Evolutionary conservation across 305 asterid genomes (phyloP), one percentile per base, ranked within the genome.

Genomic region (Caryopteris hybrid): DNA sequence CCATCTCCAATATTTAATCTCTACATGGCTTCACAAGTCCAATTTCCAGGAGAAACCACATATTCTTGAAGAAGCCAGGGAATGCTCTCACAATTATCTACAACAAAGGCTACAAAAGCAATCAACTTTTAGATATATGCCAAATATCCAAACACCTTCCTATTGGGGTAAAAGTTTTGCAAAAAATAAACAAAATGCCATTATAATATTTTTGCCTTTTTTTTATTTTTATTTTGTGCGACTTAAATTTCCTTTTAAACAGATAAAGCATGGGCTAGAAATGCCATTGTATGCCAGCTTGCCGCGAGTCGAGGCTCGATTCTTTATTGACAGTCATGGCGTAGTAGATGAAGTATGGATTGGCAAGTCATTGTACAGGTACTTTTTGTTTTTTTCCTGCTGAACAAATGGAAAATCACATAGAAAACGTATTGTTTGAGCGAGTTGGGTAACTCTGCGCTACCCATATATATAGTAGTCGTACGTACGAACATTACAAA

Each of bases 1-100:
- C 57, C 83, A 1, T 72, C 87, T 29, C 68, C 80, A 14, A 74
- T 84, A 20, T 71, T 43, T 38, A 84, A 79, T 72, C 79, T 79
- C 1, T 79, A 72, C 42, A 74, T 83, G 29, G 83, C 80, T 67
- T 74, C 80, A 4, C 83, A 83, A 25, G 67, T 80, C 11, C 25
- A 39, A n/a, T 74, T 77, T 29, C 78, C 78, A 2, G 76, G 76
- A n/a, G 85, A 77, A 22, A 52, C 34, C 9, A n/a, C n/a, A n/a
- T n/a, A 47, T 77, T 2, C 78, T 80, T 62, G 74, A 57, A 48
- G 65, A 70, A 23, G 85, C 82, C 29, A 74, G 29, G n/a, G 42
- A 71, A 0, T 77, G 70, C 18, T 47, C 78, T 0, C 41, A 42
- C 43, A 61, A 23, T 0, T 80, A 70, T 33, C 64, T 79, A 3